Evolutionary conservation across 2,329 filamentous ascomycete species (phyloP), one percentile per base, ranked within the genome.

Genomic region (Rosellinia necatrix): DNA sequence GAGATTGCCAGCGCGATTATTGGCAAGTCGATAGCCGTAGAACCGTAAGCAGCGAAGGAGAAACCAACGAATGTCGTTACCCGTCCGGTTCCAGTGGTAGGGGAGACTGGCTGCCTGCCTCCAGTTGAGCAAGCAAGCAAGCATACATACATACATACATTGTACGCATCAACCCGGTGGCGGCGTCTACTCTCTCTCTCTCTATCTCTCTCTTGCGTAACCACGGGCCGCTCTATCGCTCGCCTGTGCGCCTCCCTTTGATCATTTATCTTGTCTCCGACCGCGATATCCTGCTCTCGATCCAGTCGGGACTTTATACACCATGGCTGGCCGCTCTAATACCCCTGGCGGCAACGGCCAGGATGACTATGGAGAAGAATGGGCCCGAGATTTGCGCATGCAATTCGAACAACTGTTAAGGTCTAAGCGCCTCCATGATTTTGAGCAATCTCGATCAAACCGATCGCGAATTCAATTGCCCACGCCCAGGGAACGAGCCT

Each of bases 331-430:
- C 48, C 63, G 59, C 41, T 61, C 56, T 32, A 59, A 63, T 37
- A 35, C 40, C n/a, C 56, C 66, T 35, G 65, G 61, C 34, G 57
- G 42, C 34, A 51, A 54, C 47, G 44, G 38, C 51, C 66, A 71
- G 48, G 72, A 67, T 34, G 76, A 79, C 6, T 83, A 84, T 66
- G 87, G 88, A 69, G 89, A 92, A 69, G 81, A 83, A 68, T 90
- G 87, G 86, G 91, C 92, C 22, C 82, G 85, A 67, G 90, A 92
- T 57, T 78, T 97, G 67, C 88, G 90, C 48, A 78, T 88, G 67
- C 89, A 91, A 69, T 97, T 97, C 73, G 91, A 96, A 71, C 88
- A 92, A 62, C 78, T 96, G 58, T 81, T 97, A 69, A 88, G 90
- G 72, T 91, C 90, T 55, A 92, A 90, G 78, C 85, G 92, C 72